phyloP scores from a whole-genome alignment of 805 yeast genomes.

The Teunomyces atbi region DNA sequence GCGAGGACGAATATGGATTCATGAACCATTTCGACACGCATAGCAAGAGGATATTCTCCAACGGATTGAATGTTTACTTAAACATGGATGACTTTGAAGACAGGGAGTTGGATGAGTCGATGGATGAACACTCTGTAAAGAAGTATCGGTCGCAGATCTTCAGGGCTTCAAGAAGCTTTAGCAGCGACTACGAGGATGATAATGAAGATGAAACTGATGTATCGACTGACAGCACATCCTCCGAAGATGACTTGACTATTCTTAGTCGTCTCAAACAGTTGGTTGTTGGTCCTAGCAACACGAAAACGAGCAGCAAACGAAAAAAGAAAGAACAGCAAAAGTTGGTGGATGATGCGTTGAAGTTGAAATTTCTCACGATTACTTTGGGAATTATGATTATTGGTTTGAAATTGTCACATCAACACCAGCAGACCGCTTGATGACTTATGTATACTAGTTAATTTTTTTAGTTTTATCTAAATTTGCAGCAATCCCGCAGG shows the following conservation, averaged over 20 bases:
- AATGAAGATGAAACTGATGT: slow-evolving; percentile 10
- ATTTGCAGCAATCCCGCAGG: background rate
- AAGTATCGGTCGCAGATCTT: slow-evolving; percentile 39
- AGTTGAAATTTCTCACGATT: slow-evolving; percentile 41
- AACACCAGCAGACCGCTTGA: slow-evolving; percentile 7
- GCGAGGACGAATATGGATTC: slow-evolving; percentile 32
- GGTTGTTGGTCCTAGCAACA: slow-evolving; percentile 26
- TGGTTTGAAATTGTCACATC: slow-evolving; percentile 36
- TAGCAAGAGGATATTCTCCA: slow-evolving; percentile 25
- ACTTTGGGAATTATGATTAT: slow-evolving; percentile 42
- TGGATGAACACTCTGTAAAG: slow-evolving; percentile 20
- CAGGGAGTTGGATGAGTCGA: slow-evolving; percentile 10
- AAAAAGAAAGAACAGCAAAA: slow-evolving; percentile 20
- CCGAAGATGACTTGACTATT: slow-evolving; percentile 26
- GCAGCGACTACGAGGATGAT: slow-evolving; percentile 13
- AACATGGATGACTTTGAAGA: slow-evolving; percentile 20
- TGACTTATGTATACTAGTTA: background rate
- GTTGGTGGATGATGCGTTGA: slow-evolving; percentile 39
- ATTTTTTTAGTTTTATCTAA: background rate
- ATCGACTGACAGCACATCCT: slow-evolving; percentile 8
- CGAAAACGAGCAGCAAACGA: slow-evolving; percentile 1
- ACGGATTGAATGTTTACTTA: slow-evolving; percentile 25
- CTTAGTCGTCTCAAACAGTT: slow-evolving; percentile 36
- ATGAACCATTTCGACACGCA: slow-evolving; percentile 25
- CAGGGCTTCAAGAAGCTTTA: slow-evolving; percentile 1